A percentile compares a stretch with the other conserved stretches of the same genome.
These are phyloP conservation scores for Claviceps arundinis DNA, from an alignment of 2,329 filamentous ascomycete genomes.

Conservation along the genomic window DNA sequence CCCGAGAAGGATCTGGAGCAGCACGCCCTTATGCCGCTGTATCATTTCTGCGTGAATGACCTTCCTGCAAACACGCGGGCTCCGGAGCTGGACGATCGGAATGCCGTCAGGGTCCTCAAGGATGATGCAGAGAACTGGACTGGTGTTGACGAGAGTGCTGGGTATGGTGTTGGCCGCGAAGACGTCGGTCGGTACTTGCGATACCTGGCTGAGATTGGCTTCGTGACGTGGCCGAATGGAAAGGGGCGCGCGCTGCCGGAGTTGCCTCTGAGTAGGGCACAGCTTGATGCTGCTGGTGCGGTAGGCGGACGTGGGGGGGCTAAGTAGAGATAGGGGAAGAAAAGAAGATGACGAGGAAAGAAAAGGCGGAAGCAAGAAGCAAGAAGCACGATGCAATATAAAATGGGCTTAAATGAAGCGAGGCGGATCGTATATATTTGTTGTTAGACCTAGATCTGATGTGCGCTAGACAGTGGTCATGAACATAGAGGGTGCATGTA, in stretches of 20 bases:
- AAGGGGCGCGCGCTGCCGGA: constrained; percentile 14
- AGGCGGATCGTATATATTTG: too few species aligned
- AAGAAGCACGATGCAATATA: background rate
- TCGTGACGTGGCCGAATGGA: constrained; percentile 16
- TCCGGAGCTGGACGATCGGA: constrained; percentile 47
- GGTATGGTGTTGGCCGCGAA: constrained; percentile 20
- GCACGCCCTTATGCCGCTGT: constrained; percentile 42
- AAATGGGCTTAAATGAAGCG: background rate
- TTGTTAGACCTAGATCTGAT: too few species aligned
- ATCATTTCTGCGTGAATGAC: constrained; percentile 53
- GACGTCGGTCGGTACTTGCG: constrained; percentile 15
- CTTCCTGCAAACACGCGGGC: constrained; percentile 55
- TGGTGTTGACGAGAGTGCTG: constrained; percentile 39
- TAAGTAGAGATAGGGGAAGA: background rate
- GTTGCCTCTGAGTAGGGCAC: constrained; percentile 8
- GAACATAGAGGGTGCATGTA: background rate
- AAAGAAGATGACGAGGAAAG: background rate
- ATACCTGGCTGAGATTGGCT: constrained; percentile 17
- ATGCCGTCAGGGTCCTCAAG: constrained; percentile 51
- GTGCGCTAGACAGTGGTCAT: background rate
- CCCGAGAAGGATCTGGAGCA: constrained; percentile 17
- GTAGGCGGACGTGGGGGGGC: constrained; percentile 13
- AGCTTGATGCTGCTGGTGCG: constrained; percentile 11
- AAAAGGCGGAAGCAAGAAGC: background rate
- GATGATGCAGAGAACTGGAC: constrained; percentile 46